phyloP scores from a whole-genome alignment of 2,329 filamentous ascomycete genomes.

The Pyrenophora seminiperda region DNA sequence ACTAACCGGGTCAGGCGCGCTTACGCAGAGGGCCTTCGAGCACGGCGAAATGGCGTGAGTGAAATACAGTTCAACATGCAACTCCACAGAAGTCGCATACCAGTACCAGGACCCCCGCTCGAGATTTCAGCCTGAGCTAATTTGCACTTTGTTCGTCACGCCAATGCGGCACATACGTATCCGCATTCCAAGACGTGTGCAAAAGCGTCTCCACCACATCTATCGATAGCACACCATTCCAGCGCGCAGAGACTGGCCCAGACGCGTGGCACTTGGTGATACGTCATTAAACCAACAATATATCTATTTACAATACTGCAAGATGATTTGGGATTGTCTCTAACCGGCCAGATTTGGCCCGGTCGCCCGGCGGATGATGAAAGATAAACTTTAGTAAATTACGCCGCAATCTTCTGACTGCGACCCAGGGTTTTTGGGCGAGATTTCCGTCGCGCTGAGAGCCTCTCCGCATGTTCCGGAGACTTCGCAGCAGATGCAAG shows the following conservation, averaged over 20 bases:
- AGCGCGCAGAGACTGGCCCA: no score
- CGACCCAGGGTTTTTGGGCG: no score
- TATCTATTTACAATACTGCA: no score
- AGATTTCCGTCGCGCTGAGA: background rate
- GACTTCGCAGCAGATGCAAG: constrained; percentile 10
- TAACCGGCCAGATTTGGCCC: no score
- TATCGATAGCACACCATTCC: no score
- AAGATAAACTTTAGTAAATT: background rate
- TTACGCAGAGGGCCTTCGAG: constrained; percentile 4
- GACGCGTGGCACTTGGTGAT: no score
- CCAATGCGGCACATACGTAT: no score
- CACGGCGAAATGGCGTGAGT: constrained; percentile 9
- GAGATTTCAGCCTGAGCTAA: background rate
- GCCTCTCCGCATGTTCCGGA: constrained; percentile 9
- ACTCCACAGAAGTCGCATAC: constrained; percentile 3
- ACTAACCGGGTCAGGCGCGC: constrained; percentile 9
- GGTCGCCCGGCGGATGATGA: background rate
- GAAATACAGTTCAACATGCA: constrained; percentile 5
- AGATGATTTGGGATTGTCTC: no score
- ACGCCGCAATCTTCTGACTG: background rate
- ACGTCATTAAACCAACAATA: no score
- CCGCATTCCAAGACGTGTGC: no score
- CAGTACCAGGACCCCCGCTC: background rate
- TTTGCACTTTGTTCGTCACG: no score
- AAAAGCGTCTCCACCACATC: no score